Conservation (phyloP, 345 rosid genomes). For the Syzygium grande region DNA sequence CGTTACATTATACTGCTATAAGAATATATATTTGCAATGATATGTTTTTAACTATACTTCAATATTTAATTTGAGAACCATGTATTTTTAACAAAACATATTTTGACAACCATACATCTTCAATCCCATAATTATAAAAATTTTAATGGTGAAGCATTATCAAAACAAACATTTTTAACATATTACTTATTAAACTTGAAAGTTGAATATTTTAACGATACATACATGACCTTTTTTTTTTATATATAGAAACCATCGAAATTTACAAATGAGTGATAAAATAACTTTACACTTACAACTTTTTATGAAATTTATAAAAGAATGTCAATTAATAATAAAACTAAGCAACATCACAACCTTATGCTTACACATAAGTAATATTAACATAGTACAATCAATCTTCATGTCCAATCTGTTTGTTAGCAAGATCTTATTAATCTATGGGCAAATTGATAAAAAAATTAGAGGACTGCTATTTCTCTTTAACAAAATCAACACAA, state of each 20-base stretch:
- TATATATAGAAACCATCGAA: neutral
- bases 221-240: fast-evolving
- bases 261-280: neutral
- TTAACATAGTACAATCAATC: neutral
- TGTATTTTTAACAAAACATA: neutral
- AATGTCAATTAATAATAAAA: neutral
- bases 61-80: neutral
- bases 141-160: neutral
- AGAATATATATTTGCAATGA: neutral
- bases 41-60: neutral
- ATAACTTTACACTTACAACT: fast-evolving
- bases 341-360: neutral
- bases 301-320: fast-evolving
- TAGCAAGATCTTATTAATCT: neutral
- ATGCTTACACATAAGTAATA: neutral
- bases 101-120: neutral
- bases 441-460: too few species aligned
- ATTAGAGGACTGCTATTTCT: too few species aligned
- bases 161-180: neutral
- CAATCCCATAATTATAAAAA: neutral
- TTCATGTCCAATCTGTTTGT: too few species aligned
- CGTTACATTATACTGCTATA: fast-evolving
- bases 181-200: neutral
- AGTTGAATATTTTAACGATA: neutral
- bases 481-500: neutral